Percentiles rank a stretch among this genome's conserved stretches.
phyloP scores from a whole-genome alignment of 768 basidiomycete species.

The Suillus bovinus region DNA sequence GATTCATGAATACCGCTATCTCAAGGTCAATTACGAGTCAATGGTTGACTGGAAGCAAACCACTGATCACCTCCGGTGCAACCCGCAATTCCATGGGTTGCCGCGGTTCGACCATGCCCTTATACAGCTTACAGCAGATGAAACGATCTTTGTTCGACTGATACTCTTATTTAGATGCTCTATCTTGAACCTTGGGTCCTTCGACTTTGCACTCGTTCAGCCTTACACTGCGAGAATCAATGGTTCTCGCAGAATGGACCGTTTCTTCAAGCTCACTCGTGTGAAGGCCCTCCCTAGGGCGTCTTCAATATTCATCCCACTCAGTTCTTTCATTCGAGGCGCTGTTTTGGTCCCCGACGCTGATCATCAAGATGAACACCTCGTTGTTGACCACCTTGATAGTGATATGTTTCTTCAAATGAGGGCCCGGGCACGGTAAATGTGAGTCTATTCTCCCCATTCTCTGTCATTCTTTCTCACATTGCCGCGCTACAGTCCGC shows the following conservation, averaged over 20 bases:
- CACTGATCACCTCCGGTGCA: slow-evolving; percentile 30
- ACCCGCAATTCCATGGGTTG: slow-evolving; percentile 28
- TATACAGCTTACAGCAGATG: not conserved
- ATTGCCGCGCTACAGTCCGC: not conserved
- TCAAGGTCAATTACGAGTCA: slow-evolving; percentile 30
- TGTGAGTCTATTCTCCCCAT: not conserved
- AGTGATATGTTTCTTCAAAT: slow-evolving; percentile 27
- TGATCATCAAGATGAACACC: slow-evolving; percentile 18
- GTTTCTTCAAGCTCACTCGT: slow-evolving; percentile 2
- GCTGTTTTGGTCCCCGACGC: slow-evolving; percentile 26
- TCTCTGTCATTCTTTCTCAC: not conserved
- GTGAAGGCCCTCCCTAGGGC: slow-evolving; percentile 8
- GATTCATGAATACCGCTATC: slow-evolving; percentile 26
- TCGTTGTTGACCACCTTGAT: slow-evolving; percentile 33
- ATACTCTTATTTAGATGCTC: slow-evolving; percentile 4
- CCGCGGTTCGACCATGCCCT: slow-evolving; percentile 26
- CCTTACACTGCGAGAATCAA: not conserved
- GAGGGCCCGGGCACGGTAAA: not conserved
- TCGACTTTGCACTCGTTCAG: slow-evolving; percentile 11
- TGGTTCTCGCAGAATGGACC: not conserved
- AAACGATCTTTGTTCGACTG: not conserved
- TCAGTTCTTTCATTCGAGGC: slow-evolving; percentile 31
- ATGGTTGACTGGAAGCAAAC: slow-evolving; percentile 26
- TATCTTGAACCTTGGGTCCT: not conserved
- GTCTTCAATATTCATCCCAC: slow-evolving; percentile 24